Conservation (phyloP, 208 protist genomes). For the Trypanosoma avium region DNA sequence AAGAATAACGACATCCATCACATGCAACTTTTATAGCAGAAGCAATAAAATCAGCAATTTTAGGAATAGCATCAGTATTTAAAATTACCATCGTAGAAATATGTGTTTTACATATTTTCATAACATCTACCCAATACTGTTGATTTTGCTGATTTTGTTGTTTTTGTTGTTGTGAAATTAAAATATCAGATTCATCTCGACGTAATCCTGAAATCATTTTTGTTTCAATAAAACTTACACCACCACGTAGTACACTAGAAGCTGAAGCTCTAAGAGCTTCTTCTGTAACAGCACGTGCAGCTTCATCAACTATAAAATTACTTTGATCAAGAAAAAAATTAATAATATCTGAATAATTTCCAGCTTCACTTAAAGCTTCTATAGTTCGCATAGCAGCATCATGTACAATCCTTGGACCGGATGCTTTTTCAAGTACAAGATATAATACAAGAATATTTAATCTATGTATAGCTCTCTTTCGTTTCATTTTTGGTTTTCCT, state of each 20-base stretch:
- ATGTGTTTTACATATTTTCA: conserved; percentile 2
- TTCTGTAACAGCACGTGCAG: conserved; percentile 67
- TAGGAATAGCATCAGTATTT: conserved; percentile 17
- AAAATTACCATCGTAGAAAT: conserved; percentile 2
- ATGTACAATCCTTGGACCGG: conserved; percentile 49
- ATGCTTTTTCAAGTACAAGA: conserved; percentile 85
- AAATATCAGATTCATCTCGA: background rate
- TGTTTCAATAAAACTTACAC: conserved; percentile 33
- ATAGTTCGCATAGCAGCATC: conserved; percentile 59
- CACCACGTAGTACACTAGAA: conserved; percentile 66
- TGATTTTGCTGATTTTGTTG: too few relatives aligned
- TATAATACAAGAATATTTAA: conserved; percentile 68
- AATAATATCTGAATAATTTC: conserved; percentile 33
- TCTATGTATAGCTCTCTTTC: conserved; percentile 13
- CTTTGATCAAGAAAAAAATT: conserved; percentile 53
- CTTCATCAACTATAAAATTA: conserved; percentile 71
- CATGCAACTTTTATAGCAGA: conserved; percentile 58
- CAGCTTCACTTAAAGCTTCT: conserved; percentile 42
- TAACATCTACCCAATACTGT: conserved; percentile 40
- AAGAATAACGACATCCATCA: conserved; percentile 51
- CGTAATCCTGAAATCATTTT: background rate
- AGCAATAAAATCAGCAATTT: conserved; percentile 69
- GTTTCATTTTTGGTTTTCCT: background rate
- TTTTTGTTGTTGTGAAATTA: conserved; percentile 27
- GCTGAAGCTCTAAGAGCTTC: conserved; percentile 55